Evolutionary conservation across 495 filamentous ascomycete genomes (phyloP), one percentile per base, ranked within the genome.

Genomic region (Evansstolkia leycettana): DNA sequence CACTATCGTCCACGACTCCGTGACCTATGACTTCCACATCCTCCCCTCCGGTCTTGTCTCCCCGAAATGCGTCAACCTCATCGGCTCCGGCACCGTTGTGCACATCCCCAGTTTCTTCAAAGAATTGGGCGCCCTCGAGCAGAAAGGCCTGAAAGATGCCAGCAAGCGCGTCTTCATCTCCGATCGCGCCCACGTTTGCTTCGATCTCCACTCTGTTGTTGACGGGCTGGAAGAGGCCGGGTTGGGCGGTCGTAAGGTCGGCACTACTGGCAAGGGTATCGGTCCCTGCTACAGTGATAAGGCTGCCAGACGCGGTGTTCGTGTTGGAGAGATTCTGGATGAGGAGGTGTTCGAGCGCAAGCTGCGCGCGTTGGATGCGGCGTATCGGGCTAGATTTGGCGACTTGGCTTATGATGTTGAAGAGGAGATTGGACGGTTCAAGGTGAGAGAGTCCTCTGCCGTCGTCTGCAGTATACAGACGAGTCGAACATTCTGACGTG

Each of bases 91-190:
- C 36, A 79, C 79, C 33, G 86, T 93, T 36, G 72, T 94, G 38
- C 82, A 94, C 65, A 68, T 92, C 31, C 82, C 82, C 33, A 71
- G 69, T 30, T 90, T 95, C 71, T 92, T 93, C 73, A 77, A 80
- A 53, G 88, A 95, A 60, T 67, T 94, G 37, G 69, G 69, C 33
- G 68, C 68, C 17, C 57, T 88, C 11, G 69, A 85, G 51, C 59
- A 60, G 27, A 82, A 92, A 62, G 86, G 87, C 12, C 57, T 93
- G 33, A 52, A 69, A 13, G 67, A 71, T 40, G 70, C 72, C 17
- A 69, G 71, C 36, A 56, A 68, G 43, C 73, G 86, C 44, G 75
- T 93, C 34, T 81, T 82, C 54, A 72, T 94, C 54, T 78, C 73
- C 17, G 82, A 89, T 51, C 75, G 88, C 40, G 80, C 78, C 23